phyloP scores from a whole-genome alignment of 352 stramenopile species.

The Phytophthora syringae region DNA sequence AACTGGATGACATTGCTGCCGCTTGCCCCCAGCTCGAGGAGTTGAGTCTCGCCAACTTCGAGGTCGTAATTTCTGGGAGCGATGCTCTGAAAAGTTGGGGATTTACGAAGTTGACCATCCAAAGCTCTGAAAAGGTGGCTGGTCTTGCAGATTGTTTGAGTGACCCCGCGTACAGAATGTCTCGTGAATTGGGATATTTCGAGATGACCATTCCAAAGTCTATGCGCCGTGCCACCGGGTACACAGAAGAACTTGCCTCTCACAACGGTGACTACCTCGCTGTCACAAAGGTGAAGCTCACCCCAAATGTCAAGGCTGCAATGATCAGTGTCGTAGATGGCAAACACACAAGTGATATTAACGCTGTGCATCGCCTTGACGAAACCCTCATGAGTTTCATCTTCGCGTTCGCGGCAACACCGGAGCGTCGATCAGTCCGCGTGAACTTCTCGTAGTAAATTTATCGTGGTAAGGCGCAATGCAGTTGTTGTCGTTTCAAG shows the following conservation, averaged over 20 bases:
- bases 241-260: background rate
- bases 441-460: background rate
- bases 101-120: slow-evolving; percentile 16
- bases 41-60: slow-evolving; percentile 4
- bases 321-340: slow-evolving; percentile 15
- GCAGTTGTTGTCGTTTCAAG: background rate
- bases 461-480: background rate
- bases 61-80: background rate
- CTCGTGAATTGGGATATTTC: slow-evolving; percentile 9
- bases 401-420: slow-evolving; percentile 22
- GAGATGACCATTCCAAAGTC: slow-evolving; percentile 9
- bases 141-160: slow-evolving; percentile 10
- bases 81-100: slow-evolving; percentile 3
- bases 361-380: background rate
- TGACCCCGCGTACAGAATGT: slow-evolving; percentile 2
- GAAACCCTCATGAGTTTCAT: slow-evolving; percentile 11
- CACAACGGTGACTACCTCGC: slow-evolving; percentile 13
- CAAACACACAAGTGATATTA: background rate
- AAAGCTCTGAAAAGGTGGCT: background rate
- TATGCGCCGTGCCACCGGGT: background rate
- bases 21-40: slow-evolving; percentile 14
- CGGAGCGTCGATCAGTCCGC: slow-evolving; percentile 9
- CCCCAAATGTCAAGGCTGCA: slow-evolving; percentile 4
- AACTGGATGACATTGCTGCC: slow-evolving; percentile 3
- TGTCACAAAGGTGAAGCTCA: slow-evolving; percentile 9